These are phyloP conservation scores for Oidium heveae DNA, from an alignment of 2,329 filamentous ascomycete species.

Conservation along the genomic window DNA sequence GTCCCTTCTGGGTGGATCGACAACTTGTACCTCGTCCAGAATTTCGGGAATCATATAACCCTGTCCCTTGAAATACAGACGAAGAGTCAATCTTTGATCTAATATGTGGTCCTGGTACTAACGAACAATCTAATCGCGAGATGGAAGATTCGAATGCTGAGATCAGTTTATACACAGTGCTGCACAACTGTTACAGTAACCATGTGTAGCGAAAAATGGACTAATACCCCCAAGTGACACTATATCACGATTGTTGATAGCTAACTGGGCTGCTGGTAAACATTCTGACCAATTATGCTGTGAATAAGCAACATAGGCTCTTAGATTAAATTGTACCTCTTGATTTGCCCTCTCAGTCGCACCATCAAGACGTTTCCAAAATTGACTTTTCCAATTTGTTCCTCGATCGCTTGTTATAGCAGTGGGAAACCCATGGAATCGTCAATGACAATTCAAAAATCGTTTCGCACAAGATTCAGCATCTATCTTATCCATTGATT, in stretches of 20 bases:
- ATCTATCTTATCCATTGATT: background rate
- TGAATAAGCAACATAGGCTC: background rate
- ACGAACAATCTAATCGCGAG: background rate
- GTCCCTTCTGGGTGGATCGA: background rate
- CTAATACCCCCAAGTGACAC: background rate
- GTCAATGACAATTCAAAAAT: background rate
- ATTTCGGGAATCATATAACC: background rate
- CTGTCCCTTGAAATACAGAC: background rate
- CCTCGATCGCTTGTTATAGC: background rate
- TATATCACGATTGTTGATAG: background rate
- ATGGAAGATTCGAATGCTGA: background rate
- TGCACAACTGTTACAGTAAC: too few relatives aligned
- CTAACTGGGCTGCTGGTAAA: background rate
- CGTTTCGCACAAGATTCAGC: background rate
- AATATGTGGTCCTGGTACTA: background rate
- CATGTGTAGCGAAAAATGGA: background rate
- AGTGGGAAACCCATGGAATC: background rate
- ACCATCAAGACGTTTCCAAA: conserved; percentile 1
- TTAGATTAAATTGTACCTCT: background rate
- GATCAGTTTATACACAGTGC: too few relatives aligned
- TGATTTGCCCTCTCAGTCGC: background rate
- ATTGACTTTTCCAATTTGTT: background rate
- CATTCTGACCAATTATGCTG: conserved; percentile 1
- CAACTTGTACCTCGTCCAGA: background rate
- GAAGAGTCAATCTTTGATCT: background rate